Conservation (phyloP, 2,329 filamentous ascomycete species). For the Epichloe sp. region DNA sequence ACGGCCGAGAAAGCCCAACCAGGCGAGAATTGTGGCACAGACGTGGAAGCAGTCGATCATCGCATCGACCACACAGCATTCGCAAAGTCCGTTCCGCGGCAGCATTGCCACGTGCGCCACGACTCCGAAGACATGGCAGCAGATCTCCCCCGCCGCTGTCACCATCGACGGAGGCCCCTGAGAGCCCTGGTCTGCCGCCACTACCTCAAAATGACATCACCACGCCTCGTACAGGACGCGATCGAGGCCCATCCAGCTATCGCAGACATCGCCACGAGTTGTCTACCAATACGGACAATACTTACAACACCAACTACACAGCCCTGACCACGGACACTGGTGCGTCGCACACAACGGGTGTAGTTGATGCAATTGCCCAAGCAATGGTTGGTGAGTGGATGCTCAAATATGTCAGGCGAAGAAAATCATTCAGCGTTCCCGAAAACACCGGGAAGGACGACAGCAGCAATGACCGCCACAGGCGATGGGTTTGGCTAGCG, state of each 20-base stretch:
- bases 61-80: slow-evolving; percentile 47
- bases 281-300: slow-evolving; percentile 37
- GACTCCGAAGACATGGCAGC: slow-evolving; percentile 37
- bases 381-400: slow-evolving; percentile 98
- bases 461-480: slow-evolving; percentile 69
- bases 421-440: slow-evolving; percentile 78
- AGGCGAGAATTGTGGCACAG: slow-evolving; percentile 43
- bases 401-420: slow-evolving; percentile 77
- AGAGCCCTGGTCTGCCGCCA: slow-evolving; percentile 60
- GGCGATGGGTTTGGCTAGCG: slow-evolving; percentile 96
- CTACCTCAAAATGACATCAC: slow-evolving; percentile 62
- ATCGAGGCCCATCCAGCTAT: slow-evolving; percentile 27
- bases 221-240: slow-evolving; percentile 35
- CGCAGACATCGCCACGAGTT: slow-evolving; percentile 40
- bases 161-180: slow-evolving; percentile 51
- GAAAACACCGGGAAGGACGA: slow-evolving; percentile 56
- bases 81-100: slow-evolving; percentile 79
- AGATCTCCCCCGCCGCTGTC: slow-evolving; percentile 56
- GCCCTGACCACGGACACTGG: slow-evolving; percentile 35
- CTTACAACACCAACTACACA: slow-evolving; percentile 34
- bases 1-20: slow-evolving; percentile 68
- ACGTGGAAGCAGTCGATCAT: slow-evolving; percentile 34
- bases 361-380: slow-evolving; percentile 93
- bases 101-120: slow-evolving; percentile 47
- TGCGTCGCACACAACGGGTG: slow-evolving; percentile 55